Evolutionary conservation across 345 rosid genomes (phyloP).

Genomic region (Leavenworthia alabamica): DNA sequence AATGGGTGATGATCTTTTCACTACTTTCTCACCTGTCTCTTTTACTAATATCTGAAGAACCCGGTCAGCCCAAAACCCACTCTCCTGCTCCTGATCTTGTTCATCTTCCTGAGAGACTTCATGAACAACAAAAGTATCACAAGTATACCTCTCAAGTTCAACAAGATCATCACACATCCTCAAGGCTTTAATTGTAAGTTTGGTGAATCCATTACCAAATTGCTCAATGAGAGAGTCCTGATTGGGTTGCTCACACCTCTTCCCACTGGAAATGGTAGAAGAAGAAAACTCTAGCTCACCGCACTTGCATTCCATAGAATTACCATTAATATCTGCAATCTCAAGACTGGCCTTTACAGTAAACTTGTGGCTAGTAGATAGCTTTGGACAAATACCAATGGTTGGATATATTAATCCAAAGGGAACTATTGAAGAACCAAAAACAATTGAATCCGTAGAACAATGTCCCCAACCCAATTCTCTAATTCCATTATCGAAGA

Average conservation of each 20-base stretch:
- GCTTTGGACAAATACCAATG: constrained; percentile 39
- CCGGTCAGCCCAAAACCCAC: constrained; percentile 53
- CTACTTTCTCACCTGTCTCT: constrained; percentile 45
- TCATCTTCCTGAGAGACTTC: constrained; percentile 32
- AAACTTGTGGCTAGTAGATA: constrained; percentile 18
- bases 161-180: constrained; percentile 35
- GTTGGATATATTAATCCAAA: constrained; percentile 79
- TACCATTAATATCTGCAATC: constrained; percentile 58
- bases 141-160: constrained; percentile 32
- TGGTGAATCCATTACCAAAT: constrained; percentile 35
- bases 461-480: constrained; percentile 85
- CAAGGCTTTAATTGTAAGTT: constrained; percentile 47
- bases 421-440: constrained; percentile 59
- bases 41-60: constrained; percentile 47
- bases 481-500: constrained; percentile 46
- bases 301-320: constrained; percentile 71
- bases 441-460: constrained; percentile 55
- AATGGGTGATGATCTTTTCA: constrained; percentile 42
- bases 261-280: constrained; percentile 19
- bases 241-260: constrained; percentile 21
- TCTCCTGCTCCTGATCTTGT: constrained; percentile 31
- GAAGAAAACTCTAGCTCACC: constrained; percentile 54
- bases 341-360: constrained; percentile 52
- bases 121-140: constrained; percentile 41
- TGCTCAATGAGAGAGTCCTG: constrained; percentile 27